Percentiles rank a stretch among this genome's conserved stretches.
phyloP scores from a whole-genome alignment of 1,284 basidiomycete species.

The Apiotrichum sp. region DNA sequence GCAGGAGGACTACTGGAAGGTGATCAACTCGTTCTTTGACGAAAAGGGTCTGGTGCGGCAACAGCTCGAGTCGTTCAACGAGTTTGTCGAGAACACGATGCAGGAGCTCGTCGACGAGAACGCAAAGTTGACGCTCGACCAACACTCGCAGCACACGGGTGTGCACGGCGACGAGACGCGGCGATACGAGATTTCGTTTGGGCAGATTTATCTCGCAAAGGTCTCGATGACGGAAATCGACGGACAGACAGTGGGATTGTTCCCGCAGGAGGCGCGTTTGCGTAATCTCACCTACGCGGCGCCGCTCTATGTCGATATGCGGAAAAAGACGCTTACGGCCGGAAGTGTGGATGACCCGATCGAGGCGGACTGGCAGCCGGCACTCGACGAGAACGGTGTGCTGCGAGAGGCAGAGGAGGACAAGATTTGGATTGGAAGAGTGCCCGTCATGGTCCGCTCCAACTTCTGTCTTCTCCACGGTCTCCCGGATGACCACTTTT shows the following conservation, averaged over 20 bases:
- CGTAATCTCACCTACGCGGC: conserved; percentile 77
- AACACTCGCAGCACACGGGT: conserved; percentile 90
- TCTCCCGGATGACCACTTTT: conserved; percentile 72
- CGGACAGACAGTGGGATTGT: conserved; percentile 85
- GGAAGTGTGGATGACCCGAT: conserved; percentile 65
- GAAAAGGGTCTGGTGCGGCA: conserved; percentile 97
- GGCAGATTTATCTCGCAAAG: conserved; percentile 92
- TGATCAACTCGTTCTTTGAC: conserved; percentile 94
- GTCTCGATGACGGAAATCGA: conserved; percentile 94
- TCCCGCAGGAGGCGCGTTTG: conserved; percentile 94
- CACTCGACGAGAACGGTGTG: conserved; percentile 56
- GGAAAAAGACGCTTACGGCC: conserved; percentile 73
- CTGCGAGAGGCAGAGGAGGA: conserved; percentile 60
- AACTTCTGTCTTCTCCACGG: conserved; percentile 87
- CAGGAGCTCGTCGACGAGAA: conserved; percentile 98
- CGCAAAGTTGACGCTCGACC: conserved; percentile 86
- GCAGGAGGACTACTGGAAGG: conserved; percentile 90
- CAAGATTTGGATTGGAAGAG: conserved; percentile 97
- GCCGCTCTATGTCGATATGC: conserved; percentile 94
- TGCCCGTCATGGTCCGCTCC: conserved; percentile 96
- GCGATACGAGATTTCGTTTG: conserved; percentile 95
- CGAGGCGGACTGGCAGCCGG: conserved; percentile 69
- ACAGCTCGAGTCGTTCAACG: conserved; percentile 97
- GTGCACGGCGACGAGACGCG: conserved; percentile 67
- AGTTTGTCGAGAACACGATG: conserved; percentile 99